Base-by-base conservation (phyloP, 1,284 basidiomycete genomes). In the Marasmius sp. region DNA sequence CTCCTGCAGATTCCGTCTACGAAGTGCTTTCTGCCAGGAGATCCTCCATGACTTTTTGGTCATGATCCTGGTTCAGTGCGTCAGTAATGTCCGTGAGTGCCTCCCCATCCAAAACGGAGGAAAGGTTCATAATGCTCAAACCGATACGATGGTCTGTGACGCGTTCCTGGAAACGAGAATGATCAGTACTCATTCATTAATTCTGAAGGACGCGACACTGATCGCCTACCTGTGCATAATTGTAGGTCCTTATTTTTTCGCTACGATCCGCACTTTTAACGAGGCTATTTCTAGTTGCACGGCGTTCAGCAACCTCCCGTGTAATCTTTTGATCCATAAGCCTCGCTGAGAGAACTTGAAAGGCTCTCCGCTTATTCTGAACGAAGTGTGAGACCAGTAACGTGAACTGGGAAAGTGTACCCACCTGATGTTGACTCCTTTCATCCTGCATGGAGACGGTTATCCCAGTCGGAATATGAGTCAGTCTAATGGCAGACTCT, bases 381-480 rank as follows among this genome's bases (percentile, higher is more conserved):
- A 20, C 33, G 16, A 50, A 43, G 12, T 12, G 27, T 8, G 47
- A 47, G 16, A 58, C 5, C 63, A 37, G 49, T 55, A 14, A 6
- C n/a, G 47, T 27, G 20, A 47, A n/a, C 45, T 18, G 22, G 48
- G 4, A 49, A 3, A 39, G 45, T n/a, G 14, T 20, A 39, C 78
- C 11, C 63, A 93, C 93, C 78, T 94, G 92, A 72, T 99, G 97
- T 72, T 99, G 97, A 70, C 92, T 95, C 9, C 97, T 86, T 65
- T 96, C 95, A 69, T 99, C 97, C 78, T 99, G 97, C 94, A 98
- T 98, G 3, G 95, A 96, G 9, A 99, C 97, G 0, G 90, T 92
- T 60, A 98, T 93, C 0, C 96, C 95, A 0, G 95, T 94, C 0
- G 97, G 97, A 12, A 93, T 77, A 69, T 99, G 97, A 0, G 95